Percentiles rank a stretch among this genome's conserved stretches.
These are phyloP conservation scores for Trametes cinnabarina DNA, from an alignment of 768 basidiomycete genomes.

Conservation along the genomic window DNA sequence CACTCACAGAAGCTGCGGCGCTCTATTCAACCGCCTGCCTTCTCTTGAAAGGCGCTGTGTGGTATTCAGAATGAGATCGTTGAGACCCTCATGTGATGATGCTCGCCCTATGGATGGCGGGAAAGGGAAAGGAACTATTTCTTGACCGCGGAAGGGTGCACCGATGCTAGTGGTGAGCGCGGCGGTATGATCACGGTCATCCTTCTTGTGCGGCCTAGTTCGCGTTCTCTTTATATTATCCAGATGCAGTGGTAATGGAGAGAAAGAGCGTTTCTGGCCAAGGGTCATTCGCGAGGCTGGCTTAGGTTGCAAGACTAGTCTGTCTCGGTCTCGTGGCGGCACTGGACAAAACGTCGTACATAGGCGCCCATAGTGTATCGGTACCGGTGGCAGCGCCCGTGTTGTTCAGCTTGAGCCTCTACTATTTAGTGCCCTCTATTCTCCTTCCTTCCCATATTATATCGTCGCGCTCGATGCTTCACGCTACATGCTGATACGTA, in stretches of 20 bases:
- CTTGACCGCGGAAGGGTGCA: neutral
- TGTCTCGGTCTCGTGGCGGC: no score
- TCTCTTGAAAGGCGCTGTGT: conserved; percentile 11
- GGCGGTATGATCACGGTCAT: neutral
- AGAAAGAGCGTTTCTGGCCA: conserved; percentile 8
- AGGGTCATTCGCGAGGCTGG: neutral
- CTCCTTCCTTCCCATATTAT: neutral
- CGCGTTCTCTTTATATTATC: conserved; percentile 4
- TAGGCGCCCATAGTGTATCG: neutral
- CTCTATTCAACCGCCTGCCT: conserved; percentile 18
- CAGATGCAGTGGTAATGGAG: conserved; percentile 3
- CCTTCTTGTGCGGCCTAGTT: neutral
- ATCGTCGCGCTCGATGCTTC: conserved; percentile 1
- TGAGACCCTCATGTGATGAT: conserved; percentile 6
- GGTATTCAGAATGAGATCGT: conserved; percentile 16
- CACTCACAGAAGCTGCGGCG: conserved; percentile 22
- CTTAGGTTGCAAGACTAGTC: no score
- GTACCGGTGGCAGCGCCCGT: no score
- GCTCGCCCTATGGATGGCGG: neutral
- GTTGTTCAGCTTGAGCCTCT: no score
- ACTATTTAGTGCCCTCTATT: no score
- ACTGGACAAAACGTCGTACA: neutral
- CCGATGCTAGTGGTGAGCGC: neutral
- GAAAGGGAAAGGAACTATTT: neutral
- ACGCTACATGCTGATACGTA: neutral